phyloP scores from a whole-genome alignment of 768 basidiomycete genomes.

The Mycena floridula region DNA sequence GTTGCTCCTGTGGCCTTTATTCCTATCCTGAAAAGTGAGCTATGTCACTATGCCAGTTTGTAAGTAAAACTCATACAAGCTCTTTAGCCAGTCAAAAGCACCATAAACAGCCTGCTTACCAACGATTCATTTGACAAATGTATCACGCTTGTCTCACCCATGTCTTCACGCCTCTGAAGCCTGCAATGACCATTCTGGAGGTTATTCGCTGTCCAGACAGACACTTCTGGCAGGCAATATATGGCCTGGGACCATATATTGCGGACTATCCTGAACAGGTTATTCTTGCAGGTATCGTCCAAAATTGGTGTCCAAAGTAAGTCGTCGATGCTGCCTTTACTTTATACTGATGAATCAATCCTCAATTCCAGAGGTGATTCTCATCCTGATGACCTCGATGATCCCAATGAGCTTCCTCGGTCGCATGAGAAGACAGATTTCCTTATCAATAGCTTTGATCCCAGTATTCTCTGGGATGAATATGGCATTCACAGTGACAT shows the following conservation, averaged over 20 bases:
- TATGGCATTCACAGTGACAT: slow-evolving; percentile 12
- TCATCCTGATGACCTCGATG: slow-evolving; percentile 3
- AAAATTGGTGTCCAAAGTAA: slow-evolving; percentile 8
- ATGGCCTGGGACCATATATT: slow-evolving; percentile 10
- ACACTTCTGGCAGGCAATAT: slow-evolving; percentile 11
- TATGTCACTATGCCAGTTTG: not conserved
- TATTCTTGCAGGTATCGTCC: slow-evolving; percentile 3
- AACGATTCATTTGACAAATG: slow-evolving; percentile 16
- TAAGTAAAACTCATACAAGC: not conserved
- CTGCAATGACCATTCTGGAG: slow-evolving; percentile 13
- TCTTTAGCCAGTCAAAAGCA: slow-evolving; percentile 11
- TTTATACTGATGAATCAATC: no score
- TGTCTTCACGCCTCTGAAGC: slow-evolving; percentile 6
- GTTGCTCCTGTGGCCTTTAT: slow-evolving; percentile 26
- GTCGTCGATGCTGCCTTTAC: not conserved
- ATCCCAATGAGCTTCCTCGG: not conserved
- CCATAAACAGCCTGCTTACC: slow-evolving; percentile 9
- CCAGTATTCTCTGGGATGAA: slow-evolving; percentile 11
- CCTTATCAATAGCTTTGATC: slow-evolving; percentile 4
- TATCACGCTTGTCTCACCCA: slow-evolving; percentile 12
- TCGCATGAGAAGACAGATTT: slow-evolving; percentile 5
- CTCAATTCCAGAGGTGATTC: not conserved
- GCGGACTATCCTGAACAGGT: slow-evolving; percentile 11
- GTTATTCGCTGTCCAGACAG: slow-evolving; percentile 13
- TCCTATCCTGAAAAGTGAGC: slow-evolving; percentile 28